A percentile compares a stretch with the other conserved stretches of the same genome.
Conservation (phyloP, 106 monocot species). For the Dactylorhiza incarnata region DNA sequence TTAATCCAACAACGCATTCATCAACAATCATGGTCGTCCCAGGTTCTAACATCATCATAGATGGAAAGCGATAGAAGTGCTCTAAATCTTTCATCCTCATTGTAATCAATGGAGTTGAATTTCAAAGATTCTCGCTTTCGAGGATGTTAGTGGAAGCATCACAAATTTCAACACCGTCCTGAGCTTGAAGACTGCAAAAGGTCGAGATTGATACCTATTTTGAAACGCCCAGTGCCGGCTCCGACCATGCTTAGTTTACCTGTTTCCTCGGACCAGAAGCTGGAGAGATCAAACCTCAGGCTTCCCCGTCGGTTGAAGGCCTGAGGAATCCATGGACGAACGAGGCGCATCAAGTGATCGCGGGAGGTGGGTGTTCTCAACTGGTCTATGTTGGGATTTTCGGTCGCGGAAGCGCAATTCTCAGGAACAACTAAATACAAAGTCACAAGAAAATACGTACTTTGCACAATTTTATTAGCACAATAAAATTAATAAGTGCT, state of each 20-base stretch:
- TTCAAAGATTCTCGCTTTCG: conserved; percentile 22
- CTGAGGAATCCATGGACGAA: conserved; percentile 26
- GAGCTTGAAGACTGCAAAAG: conserved; percentile 49
- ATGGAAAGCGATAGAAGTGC: conserved; percentile 37
- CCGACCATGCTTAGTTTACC: conserved; percentile 77
- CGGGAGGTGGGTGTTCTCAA: no score
- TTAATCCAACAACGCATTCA: conserved; percentile 45
- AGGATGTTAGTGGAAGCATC: not conserved
- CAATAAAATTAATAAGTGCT: no score
- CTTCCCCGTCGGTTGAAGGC: conserved; percentile 9
- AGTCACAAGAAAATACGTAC: no score
- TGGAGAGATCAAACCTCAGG: conserved; percentile 31
- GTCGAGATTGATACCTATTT: conserved; percentile 26
- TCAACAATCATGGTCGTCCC: conserved; percentile 27
- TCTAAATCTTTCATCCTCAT: conserved; percentile 34
- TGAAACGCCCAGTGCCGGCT: conserved; percentile 15
- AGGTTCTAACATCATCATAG: conserved; percentile 16
- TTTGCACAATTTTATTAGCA: no score
- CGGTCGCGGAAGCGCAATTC: no score
- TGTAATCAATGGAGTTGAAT: conserved; percentile 37
- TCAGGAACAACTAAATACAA: no score
- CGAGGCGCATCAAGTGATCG: conserved; percentile 10
- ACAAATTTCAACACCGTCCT: conserved; percentile 18
- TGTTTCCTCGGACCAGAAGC: conserved; percentile 42
- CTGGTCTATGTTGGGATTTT: no score